Evolutionary conservation across 805 yeast species (phyloP), one percentile per base, ranked within the genome.

Genomic region (Grigorovia yakushimaensis): DNA sequence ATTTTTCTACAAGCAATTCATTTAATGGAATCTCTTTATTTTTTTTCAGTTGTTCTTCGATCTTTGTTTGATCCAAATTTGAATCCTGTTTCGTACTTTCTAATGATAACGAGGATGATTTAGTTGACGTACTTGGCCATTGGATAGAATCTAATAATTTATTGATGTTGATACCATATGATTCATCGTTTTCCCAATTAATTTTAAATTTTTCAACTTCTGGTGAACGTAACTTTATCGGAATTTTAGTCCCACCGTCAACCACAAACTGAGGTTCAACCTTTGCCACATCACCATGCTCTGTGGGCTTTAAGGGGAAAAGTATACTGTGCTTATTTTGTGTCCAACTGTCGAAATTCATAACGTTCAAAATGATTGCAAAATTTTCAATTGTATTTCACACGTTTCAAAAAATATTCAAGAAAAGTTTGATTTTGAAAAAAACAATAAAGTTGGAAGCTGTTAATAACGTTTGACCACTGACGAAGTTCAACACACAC

Each of bases 1-100:
- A 84, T 59, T 81, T 81, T 55, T 84, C 91, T 2, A 81, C 77
- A 79, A 75, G 71, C 15, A 72, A 50, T 15, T 52, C 48, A 5
- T 52, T 48, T 5, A 41, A 24, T n/a, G n/a, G n/a, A n/a, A n/a
- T n/a, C n/a, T n/a, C n/a, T n/a, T n/a, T n/a, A n/a, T n/a, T n/a
- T n/a, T n/a, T n/a, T n/a, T n/a, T n/a, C n/a, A n/a, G n/a, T n/a
- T n/a, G n/a, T n/a, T n/a, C n/a, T n/a, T n/a, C n/a, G 21, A 39
- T 36, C 4, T 20, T 4, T 18, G 8, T 10, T 15, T 24, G 27
- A 24, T 24, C 27, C 27, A 24, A 7, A 6, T 24, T 24, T 24
- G 27, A 7, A 9, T 24, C 27, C 27, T 24, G n/a, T n/a, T n/a
- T n/a, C n/a, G n/a, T n/a, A n/a, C n/a, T n/a, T n/a, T n/a, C n/a